A percentile compares a stretch with the other conserved stretches of the same genome.
These are phyloP conservation scores for Vinca major DNA, from an alignment of 305 asterid species.

Conservation along the genomic window DNA sequence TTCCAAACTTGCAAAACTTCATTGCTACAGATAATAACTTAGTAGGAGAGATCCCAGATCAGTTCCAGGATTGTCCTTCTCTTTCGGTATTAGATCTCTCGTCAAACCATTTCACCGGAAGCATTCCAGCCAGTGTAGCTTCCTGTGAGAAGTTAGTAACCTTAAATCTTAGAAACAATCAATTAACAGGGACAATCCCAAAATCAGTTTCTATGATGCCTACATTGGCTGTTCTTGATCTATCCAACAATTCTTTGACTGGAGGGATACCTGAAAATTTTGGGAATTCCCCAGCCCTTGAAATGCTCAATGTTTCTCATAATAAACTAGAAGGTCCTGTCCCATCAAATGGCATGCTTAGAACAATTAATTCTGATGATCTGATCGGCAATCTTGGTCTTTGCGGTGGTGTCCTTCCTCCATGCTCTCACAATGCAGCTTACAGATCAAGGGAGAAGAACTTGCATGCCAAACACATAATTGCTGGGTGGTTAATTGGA, in stretches of 20 bases:
- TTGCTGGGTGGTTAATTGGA: slow-evolving; percentile 61
- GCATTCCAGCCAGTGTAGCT: slow-evolving; percentile 64
- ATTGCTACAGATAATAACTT: slow-evolving; percentile 52
- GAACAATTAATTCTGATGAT: slow-evolving; percentile 64
- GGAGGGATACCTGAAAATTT: slow-evolving; percentile 70
- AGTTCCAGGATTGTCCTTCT: slow-evolving; percentile 70
- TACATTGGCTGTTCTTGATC: slow-evolving; percentile 59
- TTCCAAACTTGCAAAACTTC: slow-evolving; percentile 58
- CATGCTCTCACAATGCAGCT: slow-evolving; percentile 39
- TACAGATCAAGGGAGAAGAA: slow-evolving; percentile 25
- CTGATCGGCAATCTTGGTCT: slow-evolving; percentile 58
- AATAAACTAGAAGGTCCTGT: slow-evolving; percentile 68
- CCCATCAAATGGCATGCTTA: slow-evolving; percentile 66
- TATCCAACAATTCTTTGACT: slow-evolving; percentile 67
- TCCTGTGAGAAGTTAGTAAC: slow-evolving; percentile 66
- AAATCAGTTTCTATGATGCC: slow-evolving; percentile 57
- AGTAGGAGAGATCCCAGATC: slow-evolving; percentile 67
- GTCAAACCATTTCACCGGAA: slow-evolving; percentile 53
- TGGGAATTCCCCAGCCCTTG: slow-evolving; percentile 83
- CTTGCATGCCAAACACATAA: slow-evolving; percentile 40
- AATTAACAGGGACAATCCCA: slow-evolving; percentile 54
- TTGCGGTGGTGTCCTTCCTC: slow-evolving; percentile 71
- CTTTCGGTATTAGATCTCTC: slow-evolving; percentile 79
- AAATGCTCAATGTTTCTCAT: slow-evolving; percentile 58
- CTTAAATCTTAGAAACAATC: slow-evolving; percentile 54